Percentiles rank a stretch among this genome's conserved stretches.
phyloP scores from a whole-genome alignment of 1,139 yeast species.

The Pichia norvegensis region DNA sequence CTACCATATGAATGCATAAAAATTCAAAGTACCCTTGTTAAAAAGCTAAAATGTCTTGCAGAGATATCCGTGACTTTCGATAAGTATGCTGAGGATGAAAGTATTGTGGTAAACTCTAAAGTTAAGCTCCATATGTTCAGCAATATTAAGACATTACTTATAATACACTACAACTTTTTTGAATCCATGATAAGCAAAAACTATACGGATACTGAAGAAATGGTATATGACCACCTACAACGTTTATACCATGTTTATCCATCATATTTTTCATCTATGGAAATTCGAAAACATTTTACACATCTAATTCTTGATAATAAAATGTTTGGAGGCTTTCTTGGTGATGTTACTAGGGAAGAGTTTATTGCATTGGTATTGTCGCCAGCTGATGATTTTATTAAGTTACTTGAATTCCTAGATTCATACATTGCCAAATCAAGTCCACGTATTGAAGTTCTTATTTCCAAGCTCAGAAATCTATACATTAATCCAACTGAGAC shows the following conservation, averaged over 20 bases:
- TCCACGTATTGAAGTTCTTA: slow-evolving; percentile 10
- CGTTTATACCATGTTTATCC: slow-evolving; percentile 23
- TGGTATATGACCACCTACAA: slow-evolving; percentile 17
- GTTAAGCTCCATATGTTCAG: slow-evolving; percentile 21
- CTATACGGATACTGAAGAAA: slow-evolving; percentile 8
- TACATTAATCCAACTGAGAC: background rate
- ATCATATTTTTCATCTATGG: slow-evolving; percentile 14
- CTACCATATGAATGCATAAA: slow-evolving; percentile 8
- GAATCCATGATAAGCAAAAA: slow-evolving; percentile 9
- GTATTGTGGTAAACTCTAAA: slow-evolving; percentile 15
- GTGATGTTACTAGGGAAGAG: background rate
- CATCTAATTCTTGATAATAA: background rate
- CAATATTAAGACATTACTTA: slow-evolving; percentile 19
- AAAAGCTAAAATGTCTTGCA: slow-evolving; percentile 13
- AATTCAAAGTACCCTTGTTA: slow-evolving; percentile 7
- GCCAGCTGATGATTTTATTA: slow-evolving; percentile 8
- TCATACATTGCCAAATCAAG: slow-evolving; percentile 7
- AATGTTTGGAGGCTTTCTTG: slow-evolving; percentile 7
- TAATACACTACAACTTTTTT: slow-evolving; percentile 18
- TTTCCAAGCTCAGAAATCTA: slow-evolving; percentile 5
- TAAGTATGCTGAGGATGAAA: slow-evolving; percentile 9
- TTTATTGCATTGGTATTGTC: slow-evolving; percentile 6
- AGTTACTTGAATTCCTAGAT: slow-evolving; percentile 3
- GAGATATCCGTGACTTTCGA: slow-evolving; percentile 14
- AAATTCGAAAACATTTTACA: slow-evolving; percentile 3